Evolutionary conservation across 2,329 filamentous ascomycete genomes (phyloP).

Genomic region (Dichotomopilus funicola): DNA sequence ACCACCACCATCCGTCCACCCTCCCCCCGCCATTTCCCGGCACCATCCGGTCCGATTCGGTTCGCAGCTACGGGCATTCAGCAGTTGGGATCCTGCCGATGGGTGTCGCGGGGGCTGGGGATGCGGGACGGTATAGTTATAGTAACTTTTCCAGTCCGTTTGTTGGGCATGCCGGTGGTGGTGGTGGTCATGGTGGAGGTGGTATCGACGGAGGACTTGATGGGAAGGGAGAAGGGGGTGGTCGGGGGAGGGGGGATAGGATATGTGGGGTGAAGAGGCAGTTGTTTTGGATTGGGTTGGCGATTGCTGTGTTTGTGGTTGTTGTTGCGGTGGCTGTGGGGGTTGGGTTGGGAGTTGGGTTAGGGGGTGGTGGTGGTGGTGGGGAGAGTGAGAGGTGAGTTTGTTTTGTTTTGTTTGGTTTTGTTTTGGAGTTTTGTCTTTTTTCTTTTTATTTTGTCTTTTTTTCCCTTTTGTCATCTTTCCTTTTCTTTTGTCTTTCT

Average conservation of each 20-base stretch:
- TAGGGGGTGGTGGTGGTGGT: not conserved
- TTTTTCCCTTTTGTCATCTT: too few species aligned
- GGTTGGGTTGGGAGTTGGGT: conserved; percentile 29
- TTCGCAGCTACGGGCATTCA: not conserved
- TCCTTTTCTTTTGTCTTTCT: too few species aligned
- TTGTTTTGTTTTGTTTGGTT: too few species aligned
- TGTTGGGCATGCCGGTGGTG: conserved; percentile 1
- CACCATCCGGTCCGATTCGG: too few species aligned
- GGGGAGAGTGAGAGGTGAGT: not conserved
- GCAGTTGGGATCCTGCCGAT: not conserved
- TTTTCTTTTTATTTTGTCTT: too few species aligned
- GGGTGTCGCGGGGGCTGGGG: not conserved
- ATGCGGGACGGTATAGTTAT: not conserved
- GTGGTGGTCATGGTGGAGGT: not conserved
- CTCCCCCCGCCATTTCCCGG: too few species aligned
- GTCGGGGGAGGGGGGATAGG: conserved; percentile 1
- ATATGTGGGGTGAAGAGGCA: conserved; percentile 28
- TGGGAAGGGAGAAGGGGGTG: not conserved
- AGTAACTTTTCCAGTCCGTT: conserved; percentile 9
- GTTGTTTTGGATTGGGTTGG: conserved; percentile 27
- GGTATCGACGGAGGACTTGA: not conserved
- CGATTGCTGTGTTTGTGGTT: conserved; percentile 25
- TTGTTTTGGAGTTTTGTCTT: too few species aligned
- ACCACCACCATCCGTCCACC: not conserved
- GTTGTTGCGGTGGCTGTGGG: conserved; percentile 29